Evolutionary conservation across 2,329 filamentous ascomycete species (phyloP), one percentile per base, ranked within the genome.

Genomic region (Whalleya microplaca): DNA sequence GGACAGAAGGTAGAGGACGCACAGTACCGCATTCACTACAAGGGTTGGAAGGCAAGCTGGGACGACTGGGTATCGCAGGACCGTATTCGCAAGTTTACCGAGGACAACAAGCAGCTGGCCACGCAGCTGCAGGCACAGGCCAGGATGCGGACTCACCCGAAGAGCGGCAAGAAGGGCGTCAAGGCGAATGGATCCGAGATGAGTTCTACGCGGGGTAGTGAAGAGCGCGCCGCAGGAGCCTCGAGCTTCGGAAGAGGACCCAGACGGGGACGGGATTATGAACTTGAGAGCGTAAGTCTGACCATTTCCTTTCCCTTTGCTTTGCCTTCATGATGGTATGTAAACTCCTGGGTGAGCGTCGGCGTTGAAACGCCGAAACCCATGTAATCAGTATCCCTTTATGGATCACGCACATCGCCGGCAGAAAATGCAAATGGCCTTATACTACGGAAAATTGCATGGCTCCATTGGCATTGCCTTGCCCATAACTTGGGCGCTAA

Each of bases 41-140:
- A 98, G 76, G 95, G 95, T 70, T 99, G 95, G 95, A 99, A 99
- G 81, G 93, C 94, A 74, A 97, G 92, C 83, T 99, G 95, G 95
- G 95, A 99, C 78, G 95, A 99, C 78, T 98, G 94, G 94, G 95
- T 98, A 44, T 86, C 91, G 20, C 88, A 92, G 75, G 94, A 98
- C 73, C 91, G 95, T 64, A 88, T 99, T 59, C 89, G 93, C 71
- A 97, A 97, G 77, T 89, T 94, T 72, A 96, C 88, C 49, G 92
- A 96, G 54, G 95, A 98, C 76, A 97, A 98, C 77, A 91, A 91
- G 71, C 92, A 96, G 71, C 84, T 99, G 40, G 92, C 94, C 20
- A 80, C 81, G 53, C 88, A 90, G 73, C 80, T 93, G 27, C 83
- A 87, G 66, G 83, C 86, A 55, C 88, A 92, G 73, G 72, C 72